phyloP scores from a whole-genome alignment of 108 stramenopile genomes.

The Mediolabrus comicus region DNA sequence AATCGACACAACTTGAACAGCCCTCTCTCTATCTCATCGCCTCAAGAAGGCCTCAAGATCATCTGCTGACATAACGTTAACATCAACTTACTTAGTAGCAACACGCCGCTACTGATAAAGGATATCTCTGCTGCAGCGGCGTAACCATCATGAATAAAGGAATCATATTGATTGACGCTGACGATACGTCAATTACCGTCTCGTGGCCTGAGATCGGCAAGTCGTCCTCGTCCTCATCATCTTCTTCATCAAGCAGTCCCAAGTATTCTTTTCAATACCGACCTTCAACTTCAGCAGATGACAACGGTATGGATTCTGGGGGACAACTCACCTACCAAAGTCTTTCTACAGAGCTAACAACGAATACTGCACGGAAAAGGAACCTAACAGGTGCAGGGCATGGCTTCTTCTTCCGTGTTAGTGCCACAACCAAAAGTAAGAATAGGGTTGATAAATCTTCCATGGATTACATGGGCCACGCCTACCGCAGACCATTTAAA shows the following conservation, averaged over 20 bases:
- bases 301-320: slow-evolving; percentile 48
- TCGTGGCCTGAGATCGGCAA: slow-evolving; percentile 57
- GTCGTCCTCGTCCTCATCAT: slow-evolving; percentile 9
- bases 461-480: slow-evolving; percentile 40
- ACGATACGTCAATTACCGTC: slow-evolving; percentile 64
- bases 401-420: slow-evolving; percentile 68
- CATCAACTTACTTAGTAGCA: too few species aligned
- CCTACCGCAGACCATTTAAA: slow-evolving; percentile 25
- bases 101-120: too few species aligned
- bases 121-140: neutral
- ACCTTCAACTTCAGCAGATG: slow-evolving; percentile 34
- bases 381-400: slow-evolving; percentile 56
- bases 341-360: slow-evolving; percentile 52
- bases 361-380: slow-evolving; percentile 64
- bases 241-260: slow-evolving; percentile 14
- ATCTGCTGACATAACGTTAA: too few species aligned
- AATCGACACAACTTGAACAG: too few species aligned
- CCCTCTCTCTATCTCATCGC: too few species aligned
- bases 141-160: slow-evolving; percentile 24
- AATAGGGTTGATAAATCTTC: slow-evolving; percentile 30
- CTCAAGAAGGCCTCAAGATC: too few species aligned
- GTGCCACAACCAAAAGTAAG: slow-evolving; percentile 35
- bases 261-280: slow-evolving; percentile 68
- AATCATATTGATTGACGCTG: slow-evolving; percentile 63
- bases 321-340: slow-evolving; percentile 48